Evolutionary conservation across 192 early-diverging fungal species (phyloP).

Genomic region (Coemansia sp.): DNA sequence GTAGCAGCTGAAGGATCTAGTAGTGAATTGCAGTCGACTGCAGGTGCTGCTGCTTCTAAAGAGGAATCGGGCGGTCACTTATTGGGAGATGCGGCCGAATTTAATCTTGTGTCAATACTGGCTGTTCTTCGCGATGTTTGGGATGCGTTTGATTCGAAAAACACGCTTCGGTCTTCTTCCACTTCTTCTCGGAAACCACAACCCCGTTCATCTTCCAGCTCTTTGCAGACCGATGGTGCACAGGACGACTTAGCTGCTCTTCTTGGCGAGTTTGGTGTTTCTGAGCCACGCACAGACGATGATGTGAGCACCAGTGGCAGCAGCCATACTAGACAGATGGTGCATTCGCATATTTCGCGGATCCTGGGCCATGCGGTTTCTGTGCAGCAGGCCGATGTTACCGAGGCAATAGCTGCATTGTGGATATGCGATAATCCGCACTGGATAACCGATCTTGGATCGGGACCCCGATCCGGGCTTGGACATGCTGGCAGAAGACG

Average conservation of each 20-base stretch:
- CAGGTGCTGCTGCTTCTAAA: background rate
- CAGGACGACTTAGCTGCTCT: background rate
- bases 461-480: background rate
- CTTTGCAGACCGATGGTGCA: background rate
- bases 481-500: slow-evolving; percentile 10
- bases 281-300: background rate
- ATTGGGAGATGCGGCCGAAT: background rate
- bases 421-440: slow-evolving; percentile 45
- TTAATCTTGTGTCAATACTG: slow-evolving; percentile 30
- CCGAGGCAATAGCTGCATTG: slow-evolving; percentile 37
- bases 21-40: background rate
- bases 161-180: background rate
- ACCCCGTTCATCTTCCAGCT: background rate
- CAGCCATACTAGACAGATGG: slow-evolving; percentile 11
- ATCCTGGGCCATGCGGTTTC: slow-evolving; percentile 31
- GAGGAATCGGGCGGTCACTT: background rate
- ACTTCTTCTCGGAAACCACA: background rate
- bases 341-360: slow-evolving; percentile 28
- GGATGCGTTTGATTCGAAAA: slow-evolving; percentile 32
- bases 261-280: slow-evolving; percentile 32
- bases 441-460: slow-evolving; percentile 34
- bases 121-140: slow-evolving; percentile 37
- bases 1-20: background rate
- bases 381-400: slow-evolving; percentile 28
- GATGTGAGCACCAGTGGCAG: background rate